Percentiles rank a stretch among this genome's conserved stretches.
These are phyloP conservation scores for Citrus sp. DNA, from an alignment of 345 rosid species.

Conservation along the genomic window DNA sequence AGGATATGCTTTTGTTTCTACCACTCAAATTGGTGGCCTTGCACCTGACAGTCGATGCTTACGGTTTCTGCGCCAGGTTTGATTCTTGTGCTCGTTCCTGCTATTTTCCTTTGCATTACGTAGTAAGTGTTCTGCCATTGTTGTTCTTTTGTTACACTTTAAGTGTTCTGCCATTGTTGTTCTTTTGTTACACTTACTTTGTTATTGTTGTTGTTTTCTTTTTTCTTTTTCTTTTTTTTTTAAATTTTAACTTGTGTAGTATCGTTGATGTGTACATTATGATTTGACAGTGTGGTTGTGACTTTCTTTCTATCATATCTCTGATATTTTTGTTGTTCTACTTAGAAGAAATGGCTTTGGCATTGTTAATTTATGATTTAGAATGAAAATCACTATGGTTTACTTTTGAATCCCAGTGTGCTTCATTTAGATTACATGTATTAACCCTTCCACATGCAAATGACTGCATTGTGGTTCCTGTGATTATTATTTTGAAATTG, in stretches of 20 bases:
- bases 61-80: constrained; percentile 85
- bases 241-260: not conserved
- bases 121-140: not conserved
- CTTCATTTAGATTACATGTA: not conserved
- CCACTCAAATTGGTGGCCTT: constrained; percentile 82
- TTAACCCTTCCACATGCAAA: not conserved
- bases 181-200: not conserved
- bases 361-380: not conserved
- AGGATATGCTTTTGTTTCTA: constrained; percentile 77
- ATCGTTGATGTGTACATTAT: not conserved
- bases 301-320: not conserved
- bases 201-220: not conserved
- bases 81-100: not conserved
- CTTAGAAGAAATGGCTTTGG: not conserved
- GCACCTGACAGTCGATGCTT: constrained; percentile 83
- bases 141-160: not conserved
- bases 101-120: not conserved
- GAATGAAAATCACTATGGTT: not conserved
- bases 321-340: not conserved
- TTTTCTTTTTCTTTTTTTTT: no score
- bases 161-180: not conserved
- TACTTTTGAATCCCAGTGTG: not conserved
- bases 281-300: constrained; percentile 4
- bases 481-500: not conserved
- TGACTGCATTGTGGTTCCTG: not conserved